Percentiles rank a stretch among this genome's conserved stretches.
phyloP scores from a whole-genome alignment of 805 yeast species.

The Zygotorulaspora danielsina region DNA sequence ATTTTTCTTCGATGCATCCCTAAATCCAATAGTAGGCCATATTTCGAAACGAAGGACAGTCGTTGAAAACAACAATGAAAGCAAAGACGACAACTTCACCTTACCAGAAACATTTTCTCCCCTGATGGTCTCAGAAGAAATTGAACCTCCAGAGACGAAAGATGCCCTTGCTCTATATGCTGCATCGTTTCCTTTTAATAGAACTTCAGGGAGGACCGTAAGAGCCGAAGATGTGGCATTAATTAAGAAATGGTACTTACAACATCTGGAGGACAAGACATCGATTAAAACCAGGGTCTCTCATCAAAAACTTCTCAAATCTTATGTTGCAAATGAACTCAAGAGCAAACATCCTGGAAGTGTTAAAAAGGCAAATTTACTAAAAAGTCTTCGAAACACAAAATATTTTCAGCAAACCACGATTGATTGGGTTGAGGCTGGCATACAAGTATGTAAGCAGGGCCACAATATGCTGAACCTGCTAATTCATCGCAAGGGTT shows the following conservation, averaged over 20 bases:
- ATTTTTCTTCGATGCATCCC: conserved; percentile 50
- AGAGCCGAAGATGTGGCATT: conserved; percentile 90
- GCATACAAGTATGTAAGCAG: conserved; percentile 86
- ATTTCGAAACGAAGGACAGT: conserved; percentile 14
- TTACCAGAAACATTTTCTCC: conserved; percentile 48
- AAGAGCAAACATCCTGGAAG: conserved; percentile 44
- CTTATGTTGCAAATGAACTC: conserved; percentile 65
- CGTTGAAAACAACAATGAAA: conserved; percentile 33
- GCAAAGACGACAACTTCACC: conserved; percentile 25
- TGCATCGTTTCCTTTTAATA: conserved; percentile 84
- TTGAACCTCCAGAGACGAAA: conserved; percentile 46
- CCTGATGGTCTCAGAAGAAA: conserved; percentile 43
- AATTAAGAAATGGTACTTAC: conserved; percentile 75
- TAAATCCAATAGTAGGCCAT: conserved; percentile 49
- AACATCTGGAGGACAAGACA: conserved; percentile 55
- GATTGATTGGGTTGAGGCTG: conserved; percentile 98
- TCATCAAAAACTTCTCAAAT: conserved; percentile 82
- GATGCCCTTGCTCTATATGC: conserved; percentile 65
- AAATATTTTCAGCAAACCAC: conserved; percentile 88
- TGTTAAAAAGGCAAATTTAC: conserved; percentile 51
- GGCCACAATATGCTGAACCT: conserved; percentile 92
- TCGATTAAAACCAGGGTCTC: conserved; percentile 82
- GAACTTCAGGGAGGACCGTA: conserved; percentile 62
- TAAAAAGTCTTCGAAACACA: conserved; percentile 67
- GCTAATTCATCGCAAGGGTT: conserved; percentile 82